Evolutionary conservation across 2,329 filamentous ascomycete species (phyloP).

Genomic region (Aspergillus aculeatinus): DNA sequence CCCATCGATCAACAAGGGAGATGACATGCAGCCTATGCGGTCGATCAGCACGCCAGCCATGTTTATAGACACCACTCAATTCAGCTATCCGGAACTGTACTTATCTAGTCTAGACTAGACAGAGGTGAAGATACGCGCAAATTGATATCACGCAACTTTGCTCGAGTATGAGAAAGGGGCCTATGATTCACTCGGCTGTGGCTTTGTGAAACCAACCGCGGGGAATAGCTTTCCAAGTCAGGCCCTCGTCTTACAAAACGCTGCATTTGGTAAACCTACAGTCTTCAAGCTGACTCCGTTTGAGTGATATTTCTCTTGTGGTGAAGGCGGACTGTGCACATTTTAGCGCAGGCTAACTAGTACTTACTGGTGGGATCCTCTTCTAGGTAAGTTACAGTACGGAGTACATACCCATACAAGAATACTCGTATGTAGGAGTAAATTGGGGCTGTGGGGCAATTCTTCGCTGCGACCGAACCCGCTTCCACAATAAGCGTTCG

Average conservation of each 20-base stretch:
- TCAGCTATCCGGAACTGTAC: background rate
- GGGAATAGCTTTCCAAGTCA: background rate
- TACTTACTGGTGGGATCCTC: slow-evolving; percentile 1
- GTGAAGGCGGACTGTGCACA: slow-evolving; percentile 19
- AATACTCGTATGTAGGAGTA: background rate
- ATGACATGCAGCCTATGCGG: slow-evolving; percentile 18
- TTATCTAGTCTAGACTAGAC: background rate
- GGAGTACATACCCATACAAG: background rate
- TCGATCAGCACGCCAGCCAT: slow-evolving; percentile 13
- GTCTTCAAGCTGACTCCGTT: background rate
- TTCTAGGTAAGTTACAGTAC: background rate
- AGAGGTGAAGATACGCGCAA: background rate
- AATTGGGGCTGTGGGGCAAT: slow-evolving; percentile 7
- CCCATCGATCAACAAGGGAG: background rate
- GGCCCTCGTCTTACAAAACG: background rate
- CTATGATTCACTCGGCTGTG: background rate
- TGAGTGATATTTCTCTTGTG: background rate
- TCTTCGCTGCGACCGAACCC: background rate
- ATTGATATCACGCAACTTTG: background rate
- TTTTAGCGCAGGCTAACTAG: slow-evolving; percentile 8
- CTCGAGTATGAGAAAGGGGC: background rate
- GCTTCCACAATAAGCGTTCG: slow-evolving; percentile 1
- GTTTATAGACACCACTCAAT: background rate
- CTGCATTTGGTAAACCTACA: background rate
- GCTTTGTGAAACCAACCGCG: background rate